phyloP scores from a whole-genome alignment of 306 rosid genomes.

The Dryas drummondii region DNA sequence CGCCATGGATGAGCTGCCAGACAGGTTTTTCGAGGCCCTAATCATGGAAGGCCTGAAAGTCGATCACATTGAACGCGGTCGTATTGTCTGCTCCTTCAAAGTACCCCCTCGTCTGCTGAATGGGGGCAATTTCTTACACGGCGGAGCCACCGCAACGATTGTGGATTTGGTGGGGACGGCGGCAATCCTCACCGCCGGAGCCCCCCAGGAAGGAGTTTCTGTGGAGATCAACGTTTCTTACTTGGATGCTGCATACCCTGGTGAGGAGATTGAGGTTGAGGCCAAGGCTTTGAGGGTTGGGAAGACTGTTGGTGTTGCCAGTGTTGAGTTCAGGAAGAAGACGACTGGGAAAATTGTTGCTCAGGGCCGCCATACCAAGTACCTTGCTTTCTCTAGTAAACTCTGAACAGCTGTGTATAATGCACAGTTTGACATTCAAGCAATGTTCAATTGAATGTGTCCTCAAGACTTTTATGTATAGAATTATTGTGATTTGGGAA shows the following conservation, averaged over 20 bases:
- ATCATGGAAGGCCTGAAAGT: conserved; percentile 45
- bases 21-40: conserved; percentile 50
- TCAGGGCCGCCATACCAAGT: conserved; percentile 83
- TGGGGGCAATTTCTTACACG: conserved; percentile 67
- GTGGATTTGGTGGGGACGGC: conserved; percentile 83
- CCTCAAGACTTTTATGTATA: background rate
- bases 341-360: conserved; percentile 67
- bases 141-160: conserved; percentile 79
- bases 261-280: conserved; percentile 80
- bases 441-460: background rate
- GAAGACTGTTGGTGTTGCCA: conserved; percentile 55
- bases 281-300: conserved; percentile 62
- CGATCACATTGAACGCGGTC: conserved; percentile 63
- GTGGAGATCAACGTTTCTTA: conserved; percentile 79
- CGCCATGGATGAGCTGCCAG: conserved; percentile 48
- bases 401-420: conserved; percentile 36
- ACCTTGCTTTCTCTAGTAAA: conserved; percentile 53
- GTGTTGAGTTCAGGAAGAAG: conserved; percentile 72
- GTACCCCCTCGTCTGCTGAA: conserved; percentile 71
- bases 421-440: background rate
- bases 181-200: conserved; percentile 56
- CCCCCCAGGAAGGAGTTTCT: conserved; percentile 54
- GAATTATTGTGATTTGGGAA: too few species aligned
- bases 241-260: conserved; percentile 74
- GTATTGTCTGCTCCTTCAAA: conserved; percentile 60